Base-by-base conservation (phyloP, 345 rosid genomes). In the Bruguiera sexangula region DNA sequence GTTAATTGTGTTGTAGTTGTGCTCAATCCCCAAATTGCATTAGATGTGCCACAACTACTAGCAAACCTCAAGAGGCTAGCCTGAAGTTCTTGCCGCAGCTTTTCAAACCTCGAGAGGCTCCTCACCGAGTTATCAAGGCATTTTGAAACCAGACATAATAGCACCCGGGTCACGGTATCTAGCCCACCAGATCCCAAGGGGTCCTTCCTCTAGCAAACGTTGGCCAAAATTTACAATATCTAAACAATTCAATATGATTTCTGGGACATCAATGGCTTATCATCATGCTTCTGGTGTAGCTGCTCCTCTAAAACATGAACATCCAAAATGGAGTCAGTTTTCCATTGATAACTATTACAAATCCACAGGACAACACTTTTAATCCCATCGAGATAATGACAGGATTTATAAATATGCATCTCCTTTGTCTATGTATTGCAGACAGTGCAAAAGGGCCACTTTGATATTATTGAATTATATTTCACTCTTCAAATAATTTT, bases 261-360 rank as follows among this genome's bases (percentile, higher is more conserved):
- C 86, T 4, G 87, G 89, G 18, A 85, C 89, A 27, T 87, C 91
- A 48, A 87, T 87, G 91, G 82, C 86, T 62, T 67, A 79, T 29
- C 89, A 87, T 22, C 89, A 85, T 60, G 86, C 75, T 30, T 76
- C 91, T 24, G 87, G 86, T 24, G 80, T 85, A 0, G 87, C 91
- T 2, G 24, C 80, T 87, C 43, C 29, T 27, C 46, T 85, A 21
- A 82, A 82, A 63, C 70, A 77, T 29, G 85, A 73, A 0, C 87
- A 81, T 65, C 89, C 81, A 57, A 80, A 80, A 32, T 87, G 91
- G 89, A 81, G 81, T 69, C 83, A 27, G 29, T 0, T 27, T 82
- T 0, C 82, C 85, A 13, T 82, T 87, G 61, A 72, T 87, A 76
- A 87, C 91, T 29, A 82, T 85, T 4, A 80, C 89, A 57, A 69